These are phyloP conservation scores for Tricholoma terreum DNA, from an alignment of 768 basidiomycete genomes.

Conservation along the genomic window DNA sequence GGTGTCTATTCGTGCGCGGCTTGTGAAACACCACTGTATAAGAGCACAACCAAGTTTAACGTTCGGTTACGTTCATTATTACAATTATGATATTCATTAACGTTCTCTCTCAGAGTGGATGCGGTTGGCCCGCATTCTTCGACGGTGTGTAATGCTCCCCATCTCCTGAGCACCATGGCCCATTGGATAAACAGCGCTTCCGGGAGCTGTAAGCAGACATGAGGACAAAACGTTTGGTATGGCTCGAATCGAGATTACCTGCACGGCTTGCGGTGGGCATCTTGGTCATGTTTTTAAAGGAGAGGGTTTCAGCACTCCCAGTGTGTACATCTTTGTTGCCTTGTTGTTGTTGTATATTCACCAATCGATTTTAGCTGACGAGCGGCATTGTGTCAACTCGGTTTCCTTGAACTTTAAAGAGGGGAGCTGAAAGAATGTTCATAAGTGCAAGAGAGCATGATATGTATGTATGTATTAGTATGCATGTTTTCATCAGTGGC, in stretches of 20 bases:
- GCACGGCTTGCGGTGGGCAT: conserved; percentile 89
- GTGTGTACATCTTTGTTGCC: conserved; percentile 36
- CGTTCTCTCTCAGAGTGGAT: conserved; percentile 56
- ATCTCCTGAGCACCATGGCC: not conserved
- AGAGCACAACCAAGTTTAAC: conserved; percentile 85
- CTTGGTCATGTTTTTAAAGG: conserved; percentile 96
- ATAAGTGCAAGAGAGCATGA: not conserved
- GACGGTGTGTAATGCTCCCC: conserved; percentile 53
- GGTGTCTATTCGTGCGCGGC: conserved; percentile 81
- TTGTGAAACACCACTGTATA: conserved; percentile 82
- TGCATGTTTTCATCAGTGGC: not conserved
- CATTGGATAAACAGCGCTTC: conserved; percentile 59
- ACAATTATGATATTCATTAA: not conserved
- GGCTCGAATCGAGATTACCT: conserved; percentile 82
- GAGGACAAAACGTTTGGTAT: conserved; percentile 67
- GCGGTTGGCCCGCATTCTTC: conserved; percentile 98
- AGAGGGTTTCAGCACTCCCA: conserved; percentile 78
- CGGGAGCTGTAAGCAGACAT: conserved; percentile 80
- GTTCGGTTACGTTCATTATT: conserved; percentile 24
- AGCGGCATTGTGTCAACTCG: conserved; percentile 89
- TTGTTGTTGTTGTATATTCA: not conserved
- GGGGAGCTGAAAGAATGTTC: conserved; percentile 28
- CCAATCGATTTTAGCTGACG: conserved; percentile 50
- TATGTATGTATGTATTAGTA: not conserved
- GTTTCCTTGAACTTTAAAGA: conserved; percentile 76